Conservation (phyloP, 441 rosid genomes). For the Syzygium syzygioides region DNA sequence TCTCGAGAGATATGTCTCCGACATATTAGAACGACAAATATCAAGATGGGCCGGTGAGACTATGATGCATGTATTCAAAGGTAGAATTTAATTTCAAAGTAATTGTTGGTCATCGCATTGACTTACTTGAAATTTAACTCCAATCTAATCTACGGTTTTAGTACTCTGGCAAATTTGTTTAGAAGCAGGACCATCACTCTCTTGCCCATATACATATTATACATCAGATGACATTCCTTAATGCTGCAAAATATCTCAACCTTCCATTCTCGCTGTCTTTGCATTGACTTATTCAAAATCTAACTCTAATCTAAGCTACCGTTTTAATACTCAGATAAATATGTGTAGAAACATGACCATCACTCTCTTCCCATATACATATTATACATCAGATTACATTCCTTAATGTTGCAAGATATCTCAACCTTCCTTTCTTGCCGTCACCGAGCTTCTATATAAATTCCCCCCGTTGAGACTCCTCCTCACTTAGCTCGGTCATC, state of each 20-base stretch:
- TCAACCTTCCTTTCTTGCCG: fast-evolving
- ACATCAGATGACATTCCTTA: not conserved
- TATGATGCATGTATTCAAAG: not conserved
- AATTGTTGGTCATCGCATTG: not conserved
- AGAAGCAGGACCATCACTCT: not conserved
- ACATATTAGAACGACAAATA: too few relatives aligned
- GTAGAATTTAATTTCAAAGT: not conserved
- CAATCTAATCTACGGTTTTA: not conserved
- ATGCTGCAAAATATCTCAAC: not conserved
- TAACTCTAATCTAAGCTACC: not conserved
- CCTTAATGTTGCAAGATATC: not conserved
- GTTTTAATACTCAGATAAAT: not conserved
- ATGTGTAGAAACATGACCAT: not conserved
- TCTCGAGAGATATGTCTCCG: not conserved
- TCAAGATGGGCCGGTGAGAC: too few relatives aligned
- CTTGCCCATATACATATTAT: not conserved
- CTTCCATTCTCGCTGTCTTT: too few relatives aligned
- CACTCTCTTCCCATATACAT: not conserved
- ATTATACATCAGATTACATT: not conserved
- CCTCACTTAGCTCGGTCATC: not conserved
- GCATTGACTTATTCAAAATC: not conserved
- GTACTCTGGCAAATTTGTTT: too few relatives aligned
- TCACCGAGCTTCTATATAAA: not conserved
- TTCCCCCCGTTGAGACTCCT: not conserved
- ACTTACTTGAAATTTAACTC: too few relatives aligned